phyloP scores from a whole-genome alignment of 352 stramenopile species.

The Pythium volutum region DNA sequence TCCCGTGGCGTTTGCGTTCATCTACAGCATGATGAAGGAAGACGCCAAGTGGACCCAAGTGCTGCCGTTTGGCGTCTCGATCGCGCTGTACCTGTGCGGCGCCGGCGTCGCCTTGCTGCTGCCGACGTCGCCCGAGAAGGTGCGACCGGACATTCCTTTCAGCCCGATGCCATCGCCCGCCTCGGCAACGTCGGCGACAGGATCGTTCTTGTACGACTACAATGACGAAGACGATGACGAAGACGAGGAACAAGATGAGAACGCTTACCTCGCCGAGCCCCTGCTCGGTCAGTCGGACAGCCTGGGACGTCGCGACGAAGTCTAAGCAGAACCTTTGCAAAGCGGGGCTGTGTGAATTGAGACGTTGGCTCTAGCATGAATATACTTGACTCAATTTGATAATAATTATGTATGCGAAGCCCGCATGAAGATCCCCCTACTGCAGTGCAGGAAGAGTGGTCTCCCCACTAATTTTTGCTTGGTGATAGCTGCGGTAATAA shows the following conservation, averaged over 20 bases:
- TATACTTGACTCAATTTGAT: neutral
- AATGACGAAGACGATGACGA: conserved; percentile 19
- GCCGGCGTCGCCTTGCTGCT: conserved; percentile 45
- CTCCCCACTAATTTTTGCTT: neutral
- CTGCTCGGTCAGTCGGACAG: conserved; percentile 29
- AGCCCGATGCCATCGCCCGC: conserved; percentile 42
- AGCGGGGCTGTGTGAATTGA: neutral
- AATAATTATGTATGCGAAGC: neutral
- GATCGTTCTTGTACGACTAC: conserved; percentile 26
- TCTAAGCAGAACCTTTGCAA: conserved; percentile 1
- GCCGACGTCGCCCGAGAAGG: conserved; percentile 36
- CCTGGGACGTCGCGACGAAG: conserved; percentile 2
- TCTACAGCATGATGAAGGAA: conserved; percentile 59
- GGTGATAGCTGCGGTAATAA: conserved; percentile 1
- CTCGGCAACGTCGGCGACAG: conserved; percentile 10
- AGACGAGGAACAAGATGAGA: conserved; percentile 19
- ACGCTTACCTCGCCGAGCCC: conserved; percentile 43
- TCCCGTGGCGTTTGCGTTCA: conserved; percentile 49
- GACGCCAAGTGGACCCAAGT: conserved; percentile 41
- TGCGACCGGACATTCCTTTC: conserved; percentile 41
- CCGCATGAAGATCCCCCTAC: neutral
- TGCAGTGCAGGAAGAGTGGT: neutral
- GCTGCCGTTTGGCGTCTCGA: conserved; percentile 58
- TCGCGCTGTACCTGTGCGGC: conserved; percentile 43
- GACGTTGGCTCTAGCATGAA: neutral